phyloP scores from a whole-genome alignment of 768 basidiomycete species.

The Boletus rubroflammeus region DNA sequence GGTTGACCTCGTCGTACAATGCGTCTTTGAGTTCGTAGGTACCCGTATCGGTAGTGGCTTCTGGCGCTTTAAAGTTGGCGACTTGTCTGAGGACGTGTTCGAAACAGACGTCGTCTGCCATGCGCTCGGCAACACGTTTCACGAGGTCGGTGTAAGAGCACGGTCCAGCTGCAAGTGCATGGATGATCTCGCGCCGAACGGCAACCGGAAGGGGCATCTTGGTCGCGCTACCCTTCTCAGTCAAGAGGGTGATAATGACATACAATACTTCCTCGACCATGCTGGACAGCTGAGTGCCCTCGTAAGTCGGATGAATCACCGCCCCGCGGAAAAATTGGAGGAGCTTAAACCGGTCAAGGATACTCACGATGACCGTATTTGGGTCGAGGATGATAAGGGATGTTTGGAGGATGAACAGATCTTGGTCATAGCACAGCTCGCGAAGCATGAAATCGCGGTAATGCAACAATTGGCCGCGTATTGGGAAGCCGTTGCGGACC shows the following conservation, averaged over 20 bases:
- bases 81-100: conserved; percentile 75
- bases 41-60: conserved; percentile 72
- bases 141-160: conserved; percentile 88
- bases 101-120: conserved; percentile 80
- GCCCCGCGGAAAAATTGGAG: conserved; percentile 73
- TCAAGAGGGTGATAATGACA: conserved; percentile 81
- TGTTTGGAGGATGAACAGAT: conserved; percentile 85
- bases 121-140: conserved; percentile 86
- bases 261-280: conserved; percentile 94
- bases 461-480: conserved; percentile 91
- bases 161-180: conserved; percentile 84
- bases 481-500: conserved; percentile 96
- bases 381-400: conserved; percentile 78
- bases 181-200: conserved; percentile 82
- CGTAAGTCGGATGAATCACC: conserved; percentile 54
- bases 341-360: conserved; percentile 88
- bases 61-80: conserved; percentile 79
- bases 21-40: conserved; percentile 87
- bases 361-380: conserved; percentile 72
- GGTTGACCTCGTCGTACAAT: conserved; percentile 82
- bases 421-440: conserved; percentile 96
- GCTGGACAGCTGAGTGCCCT: conserved; percentile 64
- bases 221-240: conserved; percentile 73
- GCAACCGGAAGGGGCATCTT: conserved; percentile 60
- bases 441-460: conserved; percentile 96